phyloP scores from a whole-genome alignment of 2,329 filamentous ascomycete genomes.

The Scedosporium aurantiacum region DNA sequence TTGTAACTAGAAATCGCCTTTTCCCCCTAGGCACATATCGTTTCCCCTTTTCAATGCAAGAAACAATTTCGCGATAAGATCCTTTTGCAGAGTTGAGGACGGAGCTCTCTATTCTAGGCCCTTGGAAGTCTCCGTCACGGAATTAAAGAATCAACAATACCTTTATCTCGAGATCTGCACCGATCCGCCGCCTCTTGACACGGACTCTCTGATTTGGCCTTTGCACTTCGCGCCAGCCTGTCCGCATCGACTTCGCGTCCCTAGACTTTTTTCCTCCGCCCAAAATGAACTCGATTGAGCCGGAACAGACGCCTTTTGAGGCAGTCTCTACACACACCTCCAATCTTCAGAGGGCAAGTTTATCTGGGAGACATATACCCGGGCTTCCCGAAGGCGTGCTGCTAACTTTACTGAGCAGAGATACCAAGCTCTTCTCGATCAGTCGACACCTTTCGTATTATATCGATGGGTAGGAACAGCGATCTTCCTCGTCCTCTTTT shows the following conservation, averaged over 20 bases:
- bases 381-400: slow-evolving; percentile 5
- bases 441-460: slow-evolving; percentile 76
- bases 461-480: slow-evolving; percentile 90
- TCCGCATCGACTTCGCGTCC: background rate
- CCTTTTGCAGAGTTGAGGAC: background rate
- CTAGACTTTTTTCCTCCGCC: background rate
- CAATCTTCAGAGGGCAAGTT: slow-evolving; percentile 57
- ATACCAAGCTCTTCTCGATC: slow-evolving; percentile 90
- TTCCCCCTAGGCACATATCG: background rate
- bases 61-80: background rate
- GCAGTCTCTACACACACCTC: slow-evolving; percentile 80
- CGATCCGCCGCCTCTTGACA: background rate
- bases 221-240: background rate
- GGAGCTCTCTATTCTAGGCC: background rate
- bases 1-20: slow-evolving; percentile 3
- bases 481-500: slow-evolving; percentile 67
- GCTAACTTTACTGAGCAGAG: slow-evolving; percentile 41
- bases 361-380: background rate
- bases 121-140: background rate
- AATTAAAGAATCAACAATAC: background rate
- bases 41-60: background rate
- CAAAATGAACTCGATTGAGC: slow-evolving; percentile 74
- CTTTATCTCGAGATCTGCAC: background rate
- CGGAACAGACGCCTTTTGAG: slow-evolving; percentile 84
- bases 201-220: background rate